Conservation (phyloP, 352 stramenopile species). For the Elongisporangium prolatum region DNA sequence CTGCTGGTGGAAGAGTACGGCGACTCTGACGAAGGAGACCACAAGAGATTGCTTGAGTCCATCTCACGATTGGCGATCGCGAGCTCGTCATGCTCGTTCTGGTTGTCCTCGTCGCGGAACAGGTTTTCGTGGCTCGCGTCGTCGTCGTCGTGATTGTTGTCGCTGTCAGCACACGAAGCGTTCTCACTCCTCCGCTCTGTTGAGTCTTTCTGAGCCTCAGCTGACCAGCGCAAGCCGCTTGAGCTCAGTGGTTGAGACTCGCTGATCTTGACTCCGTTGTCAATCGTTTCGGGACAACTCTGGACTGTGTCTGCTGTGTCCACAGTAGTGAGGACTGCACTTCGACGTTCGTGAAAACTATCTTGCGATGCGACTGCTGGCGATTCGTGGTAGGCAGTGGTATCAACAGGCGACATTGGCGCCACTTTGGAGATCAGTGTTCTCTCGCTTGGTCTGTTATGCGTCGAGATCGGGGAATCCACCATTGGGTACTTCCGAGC, state of each 20-base stretch:
- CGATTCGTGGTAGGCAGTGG: neutral
- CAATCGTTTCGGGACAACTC: neutral
- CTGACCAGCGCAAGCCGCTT: constrained; percentile 12
- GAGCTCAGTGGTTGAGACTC: constrained; percentile 17
- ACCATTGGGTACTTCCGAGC: constrained; percentile 20
- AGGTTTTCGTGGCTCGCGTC: constrained; percentile 21
- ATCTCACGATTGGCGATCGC: constrained; percentile 10
- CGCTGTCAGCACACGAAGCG: constrained; percentile 9
- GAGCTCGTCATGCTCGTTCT: constrained; percentile 10
- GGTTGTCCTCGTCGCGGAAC: constrained; percentile 12
- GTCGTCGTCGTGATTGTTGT: constrained; percentile 21
- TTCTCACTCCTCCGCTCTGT: constrained; percentile 9
- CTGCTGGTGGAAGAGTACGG: neutral
- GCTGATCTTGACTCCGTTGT: constrained; percentile 1
- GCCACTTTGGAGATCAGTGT: constrained; percentile 4
- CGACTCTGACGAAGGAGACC: neutral
- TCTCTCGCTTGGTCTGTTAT: neutral
- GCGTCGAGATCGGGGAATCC: neutral
- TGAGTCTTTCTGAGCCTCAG: constrained; percentile 8
- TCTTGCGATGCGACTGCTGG: constrained; percentile 6
- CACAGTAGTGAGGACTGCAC: constrained; percentile 3
- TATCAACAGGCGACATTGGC: constrained; percentile 7
- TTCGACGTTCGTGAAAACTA: constrained; percentile 12
- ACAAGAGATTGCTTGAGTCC: constrained; percentile 5
- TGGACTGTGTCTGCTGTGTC: constrained; percentile 1